Evolutionary conservation across 2,329 filamentous ascomycete genomes (phyloP).

Genomic region (Colletotrichum cuscutae): DNA sequence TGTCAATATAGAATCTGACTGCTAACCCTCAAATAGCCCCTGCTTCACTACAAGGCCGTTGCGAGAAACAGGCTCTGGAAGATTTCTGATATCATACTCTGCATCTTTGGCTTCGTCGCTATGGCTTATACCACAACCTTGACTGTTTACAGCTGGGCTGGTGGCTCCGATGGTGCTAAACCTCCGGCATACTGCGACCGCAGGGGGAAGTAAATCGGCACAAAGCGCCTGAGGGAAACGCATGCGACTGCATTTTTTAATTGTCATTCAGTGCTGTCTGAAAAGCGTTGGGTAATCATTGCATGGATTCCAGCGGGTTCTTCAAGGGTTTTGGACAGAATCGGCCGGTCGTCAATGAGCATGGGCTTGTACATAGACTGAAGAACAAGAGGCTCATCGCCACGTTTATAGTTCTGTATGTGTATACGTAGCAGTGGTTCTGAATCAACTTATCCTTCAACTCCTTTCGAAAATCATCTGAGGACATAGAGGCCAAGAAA

Average conservation of each 20-base stretch:
- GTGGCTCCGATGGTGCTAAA: constrained; percentile 56
- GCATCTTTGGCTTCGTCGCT: constrained; percentile 83
- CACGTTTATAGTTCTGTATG: constrained; percentile 27
- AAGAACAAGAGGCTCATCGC: constrained; percentile 34
- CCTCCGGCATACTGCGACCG: constrained; percentile 66
- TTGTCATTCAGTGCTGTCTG: constrained; percentile 6
- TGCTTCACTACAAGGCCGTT: constrained; percentile 88
- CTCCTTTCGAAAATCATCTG: neutral
- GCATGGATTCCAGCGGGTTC: constrained; percentile 33
- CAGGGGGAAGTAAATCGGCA: constrained; percentile 32
- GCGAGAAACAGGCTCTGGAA: constrained; percentile 76
- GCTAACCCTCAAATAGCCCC: constrained; percentile 70
- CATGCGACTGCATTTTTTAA: constrained; percentile 6
- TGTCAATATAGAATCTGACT: constrained; percentile 24
- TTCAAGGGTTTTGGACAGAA: constrained; percentile 20
- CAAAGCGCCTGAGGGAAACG: neutral
- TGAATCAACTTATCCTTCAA: neutral
- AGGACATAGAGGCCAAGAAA: neutral
- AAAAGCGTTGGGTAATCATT: constrained; percentile 32
- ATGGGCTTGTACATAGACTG: constrained; percentile 34
- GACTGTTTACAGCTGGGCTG: constrained; percentile 88
- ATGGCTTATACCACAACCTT: constrained; percentile 93
- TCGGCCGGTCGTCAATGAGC: constrained; percentile 17
- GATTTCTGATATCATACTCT: constrained; percentile 77
- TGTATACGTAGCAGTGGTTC: constrained; percentile 19